Conservation (phyloP, 2,329 filamentous ascomycete species). For the Penicillium brevicompactum region DNA sequence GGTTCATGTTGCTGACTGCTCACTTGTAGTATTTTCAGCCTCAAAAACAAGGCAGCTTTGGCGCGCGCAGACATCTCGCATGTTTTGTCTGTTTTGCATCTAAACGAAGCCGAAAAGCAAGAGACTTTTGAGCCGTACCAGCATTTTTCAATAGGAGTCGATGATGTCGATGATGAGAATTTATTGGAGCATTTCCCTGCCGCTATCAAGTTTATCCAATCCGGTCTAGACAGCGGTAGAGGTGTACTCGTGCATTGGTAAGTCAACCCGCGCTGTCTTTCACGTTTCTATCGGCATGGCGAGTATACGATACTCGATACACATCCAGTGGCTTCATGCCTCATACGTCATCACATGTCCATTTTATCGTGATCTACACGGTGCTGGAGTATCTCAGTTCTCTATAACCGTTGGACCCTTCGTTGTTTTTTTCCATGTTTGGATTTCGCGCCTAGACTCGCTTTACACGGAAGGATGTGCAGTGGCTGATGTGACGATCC, state of each 20-base stretch:
- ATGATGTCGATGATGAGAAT: slow-evolving; percentile 90
- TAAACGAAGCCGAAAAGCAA: slow-evolving; percentile 57
- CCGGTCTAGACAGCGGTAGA: slow-evolving; percentile 65
- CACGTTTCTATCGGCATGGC: background rate
- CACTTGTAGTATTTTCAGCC: slow-evolving; percentile 69
- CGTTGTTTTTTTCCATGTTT: background rate
- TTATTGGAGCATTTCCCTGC: slow-evolving; percentile 76
- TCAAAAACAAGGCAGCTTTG: slow-evolving; percentile 72
- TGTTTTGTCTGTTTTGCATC: slow-evolving; percentile 78
- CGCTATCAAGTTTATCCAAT: slow-evolving; percentile 80
- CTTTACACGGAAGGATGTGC: background rate
- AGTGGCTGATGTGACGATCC: slow-evolving; percentile 35
- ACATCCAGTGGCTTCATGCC: slow-evolving; percentile 8
- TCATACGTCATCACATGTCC: slow-evolving; percentile 17
- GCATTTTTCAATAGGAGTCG: slow-evolving; percentile 79
- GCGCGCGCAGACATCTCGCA: slow-evolving; percentile 79
- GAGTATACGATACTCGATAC: background rate
- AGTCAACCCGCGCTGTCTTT: slow-evolving; percentile 38
- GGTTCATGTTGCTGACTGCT: slow-evolving; percentile 12
- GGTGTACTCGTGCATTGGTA: slow-evolving; percentile 71
- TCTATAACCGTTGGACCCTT: slow-evolving; percentile 3
- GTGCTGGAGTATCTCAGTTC: slow-evolving; percentile 11
- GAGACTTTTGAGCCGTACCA: slow-evolving; percentile 64
- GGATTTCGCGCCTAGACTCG: background rate
- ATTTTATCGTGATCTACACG: slow-evolving; percentile 16